Percentiles rank a stretch among this genome's conserved stretches.
Evolutionary conservation across 352 stramenopile species (phyloP).

Genomic region (Phytopythium montanum): DNA sequence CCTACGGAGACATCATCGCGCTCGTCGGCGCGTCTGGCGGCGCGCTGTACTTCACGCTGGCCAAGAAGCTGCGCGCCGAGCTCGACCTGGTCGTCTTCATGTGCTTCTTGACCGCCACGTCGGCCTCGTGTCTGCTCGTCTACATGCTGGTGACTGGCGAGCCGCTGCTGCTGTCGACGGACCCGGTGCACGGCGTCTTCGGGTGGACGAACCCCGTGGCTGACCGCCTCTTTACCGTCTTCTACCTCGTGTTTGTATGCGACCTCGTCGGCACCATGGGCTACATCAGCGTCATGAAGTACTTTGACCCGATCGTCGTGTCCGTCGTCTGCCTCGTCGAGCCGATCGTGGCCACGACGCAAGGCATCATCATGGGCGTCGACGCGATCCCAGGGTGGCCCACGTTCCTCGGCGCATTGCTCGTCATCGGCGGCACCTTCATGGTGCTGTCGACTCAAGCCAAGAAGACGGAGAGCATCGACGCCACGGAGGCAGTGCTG

Average conservation of each 20-base stretch:
- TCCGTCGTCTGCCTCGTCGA: slow-evolving; percentile 87
- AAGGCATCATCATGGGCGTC: slow-evolving; percentile 73
- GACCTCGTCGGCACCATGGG: slow-evolving; percentile 87
- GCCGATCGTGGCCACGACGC: slow-evolving; percentile 76
- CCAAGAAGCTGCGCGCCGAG: slow-evolving; percentile 68
- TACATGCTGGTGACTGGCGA: slow-evolving; percentile 59
- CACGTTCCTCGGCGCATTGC: slow-evolving; percentile 66
- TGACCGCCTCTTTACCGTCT: slow-evolving; percentile 60
- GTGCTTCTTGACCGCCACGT: slow-evolving; percentile 49
- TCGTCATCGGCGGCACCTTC: slow-evolving; percentile 78
- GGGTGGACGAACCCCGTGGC: slow-evolving; percentile 68
- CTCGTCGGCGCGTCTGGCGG: slow-evolving; percentile 63
- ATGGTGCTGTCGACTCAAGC: slow-evolving; percentile 76
- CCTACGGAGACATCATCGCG: slow-evolving; percentile 64
- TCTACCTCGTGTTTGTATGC: slow-evolving; percentile 86
- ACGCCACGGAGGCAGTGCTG: slow-evolving; percentile 73
- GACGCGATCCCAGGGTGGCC: slow-evolving; percentile 62
- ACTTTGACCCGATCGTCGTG: slow-evolving; percentile 90
- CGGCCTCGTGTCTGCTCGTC: slow-evolving; percentile 45
- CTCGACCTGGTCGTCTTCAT: slow-evolving; percentile 78
- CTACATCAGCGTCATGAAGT: slow-evolving; percentile 92
- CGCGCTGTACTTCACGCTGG: slow-evolving; percentile 72
- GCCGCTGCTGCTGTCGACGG: slow-evolving; percentile 54
- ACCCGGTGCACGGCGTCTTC: slow-evolving; percentile 71
- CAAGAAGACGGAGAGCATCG: slow-evolving; percentile 75